phyloP scores from a whole-genome alignment of 768 basidiomycete species.

The Suillus paluster region DNA sequence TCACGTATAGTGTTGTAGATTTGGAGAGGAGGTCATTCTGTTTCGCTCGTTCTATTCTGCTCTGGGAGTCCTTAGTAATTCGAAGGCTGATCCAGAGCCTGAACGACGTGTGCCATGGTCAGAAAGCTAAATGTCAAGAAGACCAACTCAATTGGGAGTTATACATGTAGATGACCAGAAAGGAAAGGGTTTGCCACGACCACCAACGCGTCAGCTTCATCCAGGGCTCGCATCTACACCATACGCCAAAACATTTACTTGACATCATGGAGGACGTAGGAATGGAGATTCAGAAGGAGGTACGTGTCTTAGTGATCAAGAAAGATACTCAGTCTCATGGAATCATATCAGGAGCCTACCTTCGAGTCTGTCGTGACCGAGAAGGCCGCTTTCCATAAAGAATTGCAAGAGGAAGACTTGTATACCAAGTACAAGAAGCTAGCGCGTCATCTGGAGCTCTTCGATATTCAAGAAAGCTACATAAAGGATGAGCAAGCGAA shows the following conservation, averaged over 20 bases:
- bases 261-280: slow-evolving; percentile 85
- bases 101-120: slow-evolving; percentile 84
- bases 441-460: slow-evolving; percentile 91
- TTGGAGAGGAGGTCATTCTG: slow-evolving; percentile 83
- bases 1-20: slow-evolving; percentile 90
- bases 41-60: slow-evolving; percentile 73
- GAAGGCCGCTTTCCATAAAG: slow-evolving; percentile 85
- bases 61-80: slow-evolving; percentile 97
- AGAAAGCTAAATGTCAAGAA: slow-evolving; percentile 1
- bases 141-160: not conserved
- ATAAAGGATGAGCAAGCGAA: slow-evolving; percentile 99
- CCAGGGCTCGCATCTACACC: not conserved
- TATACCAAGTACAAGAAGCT: slow-evolving; percentile 99
- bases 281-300: slow-evolving; percentile 82
- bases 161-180: slow-evolving; percentile 16
- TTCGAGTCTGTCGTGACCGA: slow-evolving; percentile 88
- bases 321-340: slow-evolving; percentile 10
- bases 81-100: slow-evolving; percentile 88
- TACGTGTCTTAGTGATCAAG: slow-evolving; percentile 38
- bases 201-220: slow-evolving; percentile 35
- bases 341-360: slow-evolving; percentile 72
- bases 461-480: slow-evolving; percentile 93
- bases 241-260: slow-evolving; percentile 17
- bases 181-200: slow-evolving; percentile 34
- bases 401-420: slow-evolving; percentile 89